Evolutionary conservation across 2,329 filamentous ascomycete species (phyloP), one percentile per base, ranked within the genome.

Genomic region (Exophiala oligosperma): DNA sequence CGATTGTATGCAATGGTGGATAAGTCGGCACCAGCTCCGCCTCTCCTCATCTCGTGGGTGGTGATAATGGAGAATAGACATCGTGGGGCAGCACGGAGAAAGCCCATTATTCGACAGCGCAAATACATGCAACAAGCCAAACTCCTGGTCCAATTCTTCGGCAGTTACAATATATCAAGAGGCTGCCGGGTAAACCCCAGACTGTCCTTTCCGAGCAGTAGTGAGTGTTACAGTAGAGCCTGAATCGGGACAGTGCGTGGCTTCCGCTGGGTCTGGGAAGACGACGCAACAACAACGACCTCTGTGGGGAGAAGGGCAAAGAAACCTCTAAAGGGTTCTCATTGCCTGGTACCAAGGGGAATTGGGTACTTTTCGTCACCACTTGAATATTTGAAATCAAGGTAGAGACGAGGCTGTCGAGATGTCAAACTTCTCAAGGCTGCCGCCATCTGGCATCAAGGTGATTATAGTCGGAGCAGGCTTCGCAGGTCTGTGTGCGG

Each of bases 401-500:
- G 21, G 5, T 17, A 8, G 3, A 43, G 7, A 23, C 6, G 21
- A 2, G n/a, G 14, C 29, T n/a, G n/a, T 44, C 12, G 24, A 54
- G 14, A 63, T 60, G 61, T 32, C 61, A 50, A 52, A 43, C 29
- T 63, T 56, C 52, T 43, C 58, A 29, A 61, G 56, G 55, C 53
- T 64, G 4, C 65, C 72, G 8, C 65, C 72, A 3, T 74, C 75
- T n/a, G 76, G 75, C 53, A 76, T 81, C 66, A 74, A 73, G 40
- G 77, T 83, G 29, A 70, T 83, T 32, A 77, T 84, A 49, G 79
- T 84, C 4, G 81, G 81, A 74, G 57, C 69, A 37, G 71, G 71
- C 2, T 71, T 73, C 43, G 71, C 68, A 14, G 71, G 71, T 4
- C 63, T 73, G 9, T 68, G 70, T 32, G 71, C 71, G 3, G 71